Evolutionary conservation across 306 rosid genomes (phyloP), one percentile per base, ranked within the genome.

Genomic region (Oxytropis ochrocephala): DNA sequence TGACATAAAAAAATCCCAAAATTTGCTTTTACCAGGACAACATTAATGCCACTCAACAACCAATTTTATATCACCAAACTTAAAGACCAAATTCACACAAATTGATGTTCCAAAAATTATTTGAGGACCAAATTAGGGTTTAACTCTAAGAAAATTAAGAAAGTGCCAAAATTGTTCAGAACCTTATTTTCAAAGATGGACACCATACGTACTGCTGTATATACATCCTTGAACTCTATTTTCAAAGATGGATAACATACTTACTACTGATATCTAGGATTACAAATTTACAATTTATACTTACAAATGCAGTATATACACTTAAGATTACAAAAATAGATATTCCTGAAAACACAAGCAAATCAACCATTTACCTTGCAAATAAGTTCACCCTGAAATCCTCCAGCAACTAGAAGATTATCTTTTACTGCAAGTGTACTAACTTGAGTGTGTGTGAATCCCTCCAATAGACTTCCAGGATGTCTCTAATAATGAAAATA

Each of bases 371-470:
- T 59, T 78, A 87, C 96, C 96, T 89, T 90, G 73, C 94, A 90
- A 77, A 90, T 90, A 74, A 90, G 94, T 76, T 90, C 96, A 61
- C 96, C 96, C 75, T 85, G 96, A 76, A 87, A 87, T 59, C 96
- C 96, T 77, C 96, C 96, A 44, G 89, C 94, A 74, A 90, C 91
- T 42, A 90, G 78, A 53, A 90, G 81, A 69, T 87, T 85, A 47
- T 90, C 94, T 82, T 85, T 87, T 17, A 87, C 94, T 13, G 96
- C 84, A 82, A 90, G 88, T 18, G 96, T 90, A 73, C 96, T 90
- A 56, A 84, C 83, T 84, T 87, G 91, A 57, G 91, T 87, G 75
- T 85, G 86, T 5, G 88, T 78, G 75, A 90, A 87, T 48, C 93
- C 96, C 67, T 90, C 96, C 74, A 84, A 82, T 42, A 87, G 80